Conservation (phyloP, 768 basidiomycete species). For the Xerocomus potaroensis region DNA sequence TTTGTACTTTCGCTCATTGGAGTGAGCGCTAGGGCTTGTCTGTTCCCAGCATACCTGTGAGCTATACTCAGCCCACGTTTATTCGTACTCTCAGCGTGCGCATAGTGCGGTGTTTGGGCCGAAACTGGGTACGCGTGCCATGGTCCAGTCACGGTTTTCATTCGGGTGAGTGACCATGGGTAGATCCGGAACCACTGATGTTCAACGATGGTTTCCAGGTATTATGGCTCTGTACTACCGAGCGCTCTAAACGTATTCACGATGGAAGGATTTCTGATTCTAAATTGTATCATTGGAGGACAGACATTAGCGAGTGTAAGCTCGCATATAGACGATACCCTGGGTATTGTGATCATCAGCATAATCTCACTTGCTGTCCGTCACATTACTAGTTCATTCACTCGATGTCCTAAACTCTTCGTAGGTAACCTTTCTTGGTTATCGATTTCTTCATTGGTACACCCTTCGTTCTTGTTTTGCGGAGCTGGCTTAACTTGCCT, state of each 20-base stretch:
- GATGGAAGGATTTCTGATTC: constrained; percentile 52
- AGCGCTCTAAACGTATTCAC: constrained; percentile 46
- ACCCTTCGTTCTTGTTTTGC: constrained; percentile 22
- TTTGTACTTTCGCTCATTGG: constrained; percentile 2
- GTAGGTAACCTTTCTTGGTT: constrained; percentile 62
- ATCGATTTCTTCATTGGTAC: constrained; percentile 56
- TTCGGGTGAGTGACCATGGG: constrained; percentile 40
- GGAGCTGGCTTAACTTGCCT: background rate
- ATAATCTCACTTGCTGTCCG: constrained; percentile 30
- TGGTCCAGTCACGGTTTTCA: constrained; percentile 52
- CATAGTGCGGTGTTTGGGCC: constrained; percentile 49
- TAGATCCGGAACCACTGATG: constrained; percentile 5
- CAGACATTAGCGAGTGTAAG: constrained; percentile 53
- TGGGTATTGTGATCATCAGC: constrained; percentile 32
- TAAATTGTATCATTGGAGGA: constrained; percentile 61
- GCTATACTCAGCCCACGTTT: background rate
- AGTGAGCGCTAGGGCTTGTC: constrained; percentile 25
- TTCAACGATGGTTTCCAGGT: constrained; percentile 26
- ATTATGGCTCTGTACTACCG: constrained; percentile 36
- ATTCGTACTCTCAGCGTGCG: background rate
- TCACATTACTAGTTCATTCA: background rate
- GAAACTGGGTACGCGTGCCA: constrained; percentile 52
- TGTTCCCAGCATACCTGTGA: constrained; percentile 38
- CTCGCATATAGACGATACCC: constrained; percentile 24
- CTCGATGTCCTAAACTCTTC: background rate